phyloP scores from a whole-genome alignment of 371 early-diverging fungal genomes.

The Mucor indicus region DNA sequence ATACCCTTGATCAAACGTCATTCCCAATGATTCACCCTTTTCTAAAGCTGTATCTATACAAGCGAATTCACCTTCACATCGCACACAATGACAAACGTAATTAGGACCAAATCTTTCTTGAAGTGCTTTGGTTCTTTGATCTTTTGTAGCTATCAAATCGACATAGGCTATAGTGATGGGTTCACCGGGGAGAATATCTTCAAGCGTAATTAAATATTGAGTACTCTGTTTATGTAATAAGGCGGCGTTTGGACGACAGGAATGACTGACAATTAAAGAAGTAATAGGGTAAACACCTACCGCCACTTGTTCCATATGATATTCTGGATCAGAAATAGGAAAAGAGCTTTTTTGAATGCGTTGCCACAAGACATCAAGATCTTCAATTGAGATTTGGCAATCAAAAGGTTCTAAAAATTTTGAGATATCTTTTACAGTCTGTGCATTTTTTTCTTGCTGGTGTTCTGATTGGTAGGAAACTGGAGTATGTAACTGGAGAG shows the following conservation, averaged over 20 bases:
- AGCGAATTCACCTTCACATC: conserved; percentile 22
- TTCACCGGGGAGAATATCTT: conserved; percentile 62
- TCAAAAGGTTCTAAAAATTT: conserved; percentile 11
- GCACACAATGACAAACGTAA: conserved; percentile 28
- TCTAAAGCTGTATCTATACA: conserved; percentile 10
- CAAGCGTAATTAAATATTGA: conserved; percentile 54
- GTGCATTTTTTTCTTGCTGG: conserved; percentile 1
- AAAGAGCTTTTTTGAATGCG: conserved; percentile 13
- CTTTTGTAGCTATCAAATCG: conserved; percentile 57
- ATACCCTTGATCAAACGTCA: conserved; percentile 3
- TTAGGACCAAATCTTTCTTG: conserved; percentile 32
- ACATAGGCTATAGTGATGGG: conserved; percentile 76
- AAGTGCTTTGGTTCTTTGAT: conserved; percentile 50
- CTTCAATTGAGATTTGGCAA: conserved; percentile 13
- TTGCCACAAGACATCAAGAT: conserved; percentile 11
- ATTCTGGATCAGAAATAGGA: conserved; percentile 36
- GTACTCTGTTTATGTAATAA: conserved; percentile 50
- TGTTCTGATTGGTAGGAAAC: not conserved
- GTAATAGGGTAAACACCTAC: conserved; percentile 76
- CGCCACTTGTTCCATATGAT: conserved; percentile 62
- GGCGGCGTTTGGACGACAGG: conserved; percentile 78
- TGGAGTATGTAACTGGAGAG: conserved; percentile 22
- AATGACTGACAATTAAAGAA: conserved; percentile 71
- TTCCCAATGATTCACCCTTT: conserved; percentile 6
- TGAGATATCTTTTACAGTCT: conserved; percentile 6